Evolutionary conservation across 176 grass and related monocot species (phyloP), one percentile per base, ranked within the genome.

Genomic region (Metroxylon sagu): DNA sequence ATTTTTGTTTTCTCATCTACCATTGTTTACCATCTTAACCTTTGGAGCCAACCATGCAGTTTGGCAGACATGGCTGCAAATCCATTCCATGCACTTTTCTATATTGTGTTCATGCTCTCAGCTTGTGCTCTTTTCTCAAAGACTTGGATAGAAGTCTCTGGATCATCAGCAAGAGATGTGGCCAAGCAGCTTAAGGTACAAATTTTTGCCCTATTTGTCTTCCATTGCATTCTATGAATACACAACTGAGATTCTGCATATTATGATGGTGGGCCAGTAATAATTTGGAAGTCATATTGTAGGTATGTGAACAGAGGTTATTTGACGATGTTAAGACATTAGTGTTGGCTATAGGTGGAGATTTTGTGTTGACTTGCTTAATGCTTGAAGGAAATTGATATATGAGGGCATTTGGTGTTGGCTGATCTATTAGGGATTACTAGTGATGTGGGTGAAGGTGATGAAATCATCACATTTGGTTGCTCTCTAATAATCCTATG

Each of bases 101-200:
- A 77, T 69, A 26, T 77, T 5, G 58, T 70, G 26, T 77, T 77
- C 43, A 77, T 77, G 74, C 65, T 77, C 16, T 63, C 55, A 48
- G 74, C 74, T 48, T 77, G 74, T 62, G 64, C 74, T 29, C 74
- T 77, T 55, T 77, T 77, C 65, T 77, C 74, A 4, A 77, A 77
- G 53, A 77, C 74, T 48, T 77, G 65, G 74, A 77, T 77, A 52
- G 74, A 69, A 70, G 74, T 77, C 25, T 77, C 74, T 69, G 74
- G 74, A 29, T 77, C 74, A 53, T 77, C 74, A 16, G 74, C 74
- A 29, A 60, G 48, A 25, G 74, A 77, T 69, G 74, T 77, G 16
- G 74, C 74, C 27, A 77, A 77, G 49, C 65, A 77, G 52, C 78
- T 51, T 50, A 80, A 80, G 77, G 77, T 80, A 63, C 14, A 49